These are phyloP conservation scores for Ceratobasidium sp. DNA, from an alignment of 1,284 basidiomycete genomes.

Conservation along the genomic window DNA sequence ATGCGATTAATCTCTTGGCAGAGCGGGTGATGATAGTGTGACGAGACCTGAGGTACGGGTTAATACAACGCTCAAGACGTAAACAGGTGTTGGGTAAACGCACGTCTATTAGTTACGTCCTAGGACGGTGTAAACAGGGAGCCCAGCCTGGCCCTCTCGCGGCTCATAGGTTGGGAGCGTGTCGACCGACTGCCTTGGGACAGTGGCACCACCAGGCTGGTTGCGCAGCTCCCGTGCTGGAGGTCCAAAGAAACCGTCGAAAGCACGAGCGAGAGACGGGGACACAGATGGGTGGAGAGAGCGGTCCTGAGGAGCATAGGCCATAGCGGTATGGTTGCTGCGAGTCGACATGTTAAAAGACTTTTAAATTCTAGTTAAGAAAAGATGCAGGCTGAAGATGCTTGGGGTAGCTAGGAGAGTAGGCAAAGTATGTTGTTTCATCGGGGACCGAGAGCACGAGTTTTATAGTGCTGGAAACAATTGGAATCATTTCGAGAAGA, in stretches of 20 bases:
- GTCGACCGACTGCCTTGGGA: conserved; percentile 19
- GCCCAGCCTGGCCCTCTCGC: not conserved
- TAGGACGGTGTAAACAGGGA: conserved; percentile 23
- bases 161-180: conserved; percentile 22
- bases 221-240: conserved; percentile 34
- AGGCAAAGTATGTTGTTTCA: not conserved
- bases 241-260: conserved; percentile 37
- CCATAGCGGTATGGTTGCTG: conserved; percentile 34
- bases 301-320: conserved; percentile 13
- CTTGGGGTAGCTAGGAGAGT: not conserved
- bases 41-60: not conserved
- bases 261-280: conserved; percentile 31
- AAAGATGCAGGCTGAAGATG: not conserved
- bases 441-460: not conserved
- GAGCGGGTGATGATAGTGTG: not conserved
- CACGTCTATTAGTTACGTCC: conserved; percentile 27
- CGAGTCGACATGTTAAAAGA: not conserved
- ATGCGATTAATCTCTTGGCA: not conserved
- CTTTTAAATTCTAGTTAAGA: not conserved
- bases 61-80: conserved; percentile 15
- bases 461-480: conserved; percentile 34
- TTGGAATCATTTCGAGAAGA: conserved; percentile 28
- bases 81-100: conserved; percentile 5
- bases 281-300: conserved; percentile 20
- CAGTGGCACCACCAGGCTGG: conserved; percentile 12